Conservation (phyloP, 169 alveolate genomes). For the Babesia bovis region DNA sequence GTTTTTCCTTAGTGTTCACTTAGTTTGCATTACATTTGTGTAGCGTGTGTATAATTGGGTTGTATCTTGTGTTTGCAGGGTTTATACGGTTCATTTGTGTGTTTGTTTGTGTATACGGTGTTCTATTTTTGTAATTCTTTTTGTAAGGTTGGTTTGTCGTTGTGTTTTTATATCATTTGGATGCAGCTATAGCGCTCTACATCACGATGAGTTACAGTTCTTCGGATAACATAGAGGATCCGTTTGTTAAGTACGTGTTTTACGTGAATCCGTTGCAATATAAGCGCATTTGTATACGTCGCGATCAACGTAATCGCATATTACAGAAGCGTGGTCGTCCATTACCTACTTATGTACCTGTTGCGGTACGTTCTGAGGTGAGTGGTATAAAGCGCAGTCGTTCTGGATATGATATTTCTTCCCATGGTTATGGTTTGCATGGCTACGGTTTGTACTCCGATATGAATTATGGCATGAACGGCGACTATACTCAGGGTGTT, state of each 20-base stretch:
- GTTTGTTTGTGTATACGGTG: too few species aligned
- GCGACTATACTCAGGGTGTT: background rate
- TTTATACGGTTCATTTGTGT: too few species aligned
- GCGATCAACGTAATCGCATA: conserved; percentile 38
- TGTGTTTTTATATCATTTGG: too few species aligned
- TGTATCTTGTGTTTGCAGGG: background rate
- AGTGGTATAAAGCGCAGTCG: conserved; percentile 1
- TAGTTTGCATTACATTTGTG: too few species aligned
- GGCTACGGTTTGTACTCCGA: background rate
- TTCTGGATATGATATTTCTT: background rate
- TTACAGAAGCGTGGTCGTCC: conserved; percentile 47
- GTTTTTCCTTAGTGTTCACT: too few species aligned
- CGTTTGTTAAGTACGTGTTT: conserved; percentile 22
- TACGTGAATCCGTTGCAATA: conserved; percentile 59
- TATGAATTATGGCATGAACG: background rate
- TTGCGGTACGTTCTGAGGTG: conserved; percentile 23
- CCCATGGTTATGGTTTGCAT: background rate
- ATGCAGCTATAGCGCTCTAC: too few species aligned
- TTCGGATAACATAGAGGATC: background rate
- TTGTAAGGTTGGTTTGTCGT: too few species aligned
- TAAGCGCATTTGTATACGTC: conserved; percentile 48
- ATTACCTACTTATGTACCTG: conserved; percentile 25
- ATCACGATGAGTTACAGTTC: background rate
- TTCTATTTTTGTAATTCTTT: too few species aligned
- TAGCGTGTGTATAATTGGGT: background rate